Conservation (phyloP, 768 basidiomycete species). For the Xerocomellus dryophilus region DNA sequence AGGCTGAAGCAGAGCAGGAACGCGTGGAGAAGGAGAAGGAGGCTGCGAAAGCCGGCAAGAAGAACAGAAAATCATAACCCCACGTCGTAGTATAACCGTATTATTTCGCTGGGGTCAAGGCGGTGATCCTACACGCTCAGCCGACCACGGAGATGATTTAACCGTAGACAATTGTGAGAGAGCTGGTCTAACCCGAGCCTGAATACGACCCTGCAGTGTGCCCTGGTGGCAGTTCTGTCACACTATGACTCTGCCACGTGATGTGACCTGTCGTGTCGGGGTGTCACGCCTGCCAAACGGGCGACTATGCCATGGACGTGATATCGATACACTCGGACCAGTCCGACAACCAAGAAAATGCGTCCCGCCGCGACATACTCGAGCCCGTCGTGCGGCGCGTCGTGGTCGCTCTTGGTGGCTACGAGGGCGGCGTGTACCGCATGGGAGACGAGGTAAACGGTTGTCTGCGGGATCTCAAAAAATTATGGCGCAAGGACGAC, state of each 20-base stretch:
- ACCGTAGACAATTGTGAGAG: slow-evolving; percentile 11
- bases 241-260: slow-evolving; percentile 19
- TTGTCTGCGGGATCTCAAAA: slow-evolving; percentile 92
- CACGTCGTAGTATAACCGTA: neutral
- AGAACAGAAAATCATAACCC: slow-evolving; percentile 32
- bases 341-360: slow-evolving; percentile 29
- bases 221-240: neutral
- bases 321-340: slow-evolving; percentile 32
- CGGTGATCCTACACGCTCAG: neutral
- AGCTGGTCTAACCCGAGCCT: neutral
- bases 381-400: slow-evolving; percentile 69
- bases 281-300: slow-evolving; percentile 13
- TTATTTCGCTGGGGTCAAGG: neutral
- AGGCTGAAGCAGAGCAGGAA: slow-evolving; percentile 55
- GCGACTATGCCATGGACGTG: slow-evolving; percentile 24
- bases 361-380: slow-evolving; percentile 52
- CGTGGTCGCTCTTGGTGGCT: slow-evolving; percentile 77
- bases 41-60: slow-evolving; percentile 43
- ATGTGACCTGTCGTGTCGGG: slow-evolving; percentile 26
- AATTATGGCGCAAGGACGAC: slow-evolving; percentile 94
- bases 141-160: slow-evolving; percentile 16
- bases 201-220: slow-evolving; percentile 2
- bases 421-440: slow-evolving; percentile 62
- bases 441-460: slow-evolving; percentile 80
- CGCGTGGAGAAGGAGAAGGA: slow-evolving; percentile 58